phyloP scores from a whole-genome alignment of 768 basidiomycete genomes.

The Exsudoporus frostii region DNA sequence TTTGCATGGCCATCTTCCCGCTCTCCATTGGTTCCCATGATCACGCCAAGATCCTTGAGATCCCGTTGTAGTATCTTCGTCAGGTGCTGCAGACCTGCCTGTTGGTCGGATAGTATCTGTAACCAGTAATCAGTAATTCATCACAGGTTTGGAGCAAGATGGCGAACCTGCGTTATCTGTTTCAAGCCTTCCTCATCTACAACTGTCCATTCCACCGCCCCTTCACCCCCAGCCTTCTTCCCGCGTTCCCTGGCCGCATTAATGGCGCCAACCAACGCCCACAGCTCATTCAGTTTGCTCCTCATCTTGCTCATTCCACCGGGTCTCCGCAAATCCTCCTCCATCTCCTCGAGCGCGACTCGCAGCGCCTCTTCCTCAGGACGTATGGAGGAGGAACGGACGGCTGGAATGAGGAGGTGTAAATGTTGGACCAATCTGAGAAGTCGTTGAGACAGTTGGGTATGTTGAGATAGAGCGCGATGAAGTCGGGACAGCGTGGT shows the following conservation, averaged over 20 bases:
- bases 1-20: constrained; percentile 29
- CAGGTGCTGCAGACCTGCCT: constrained; percentile 75
- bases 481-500: constrained; percentile 66
- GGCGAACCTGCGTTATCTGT: constrained; percentile 67
- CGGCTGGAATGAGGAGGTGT: constrained; percentile 72
- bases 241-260: constrained; percentile 54
- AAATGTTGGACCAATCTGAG: constrained; percentile 69
- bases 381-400: constrained; percentile 71
- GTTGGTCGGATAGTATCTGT: constrained; percentile 74
- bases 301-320: constrained; percentile 57
- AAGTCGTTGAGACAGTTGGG: constrained; percentile 68
- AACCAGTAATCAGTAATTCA: not conserved
- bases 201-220: constrained; percentile 68
- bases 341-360: constrained; percentile 66
- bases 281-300: constrained; percentile 77
- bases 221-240: constrained; percentile 39
- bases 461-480: constrained; percentile 59
- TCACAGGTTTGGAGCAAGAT: not conserved
- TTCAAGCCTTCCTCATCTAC: constrained; percentile 82
- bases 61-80: constrained; percentile 69
- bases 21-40: constrained; percentile 48
- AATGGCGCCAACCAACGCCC: constrained; percentile 78
- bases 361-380: constrained; percentile 80
- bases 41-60: constrained; percentile 62
- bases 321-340: constrained; percentile 60